phyloP scores from a whole-genome alignment of 2,329 filamentous ascomycete genomes.

The Cryphonectria nitschkei region DNA sequence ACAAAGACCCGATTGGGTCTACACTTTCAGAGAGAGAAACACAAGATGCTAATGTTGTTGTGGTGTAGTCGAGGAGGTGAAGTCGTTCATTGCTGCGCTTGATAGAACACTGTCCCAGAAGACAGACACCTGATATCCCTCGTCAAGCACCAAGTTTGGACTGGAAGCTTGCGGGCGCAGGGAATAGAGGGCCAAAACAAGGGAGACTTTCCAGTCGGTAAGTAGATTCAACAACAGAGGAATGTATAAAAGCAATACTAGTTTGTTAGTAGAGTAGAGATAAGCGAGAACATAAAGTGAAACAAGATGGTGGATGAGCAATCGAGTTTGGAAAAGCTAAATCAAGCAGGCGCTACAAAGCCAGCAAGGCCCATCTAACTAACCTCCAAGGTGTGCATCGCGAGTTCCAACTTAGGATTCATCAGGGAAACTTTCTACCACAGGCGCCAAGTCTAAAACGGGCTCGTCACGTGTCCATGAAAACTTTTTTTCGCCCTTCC shows the following conservation, averaged over 20 bases:
- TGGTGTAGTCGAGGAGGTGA: constrained; percentile 57
- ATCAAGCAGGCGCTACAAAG: background rate
- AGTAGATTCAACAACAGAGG: background rate
- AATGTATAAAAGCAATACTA: background rate
- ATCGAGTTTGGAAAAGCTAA: background rate
- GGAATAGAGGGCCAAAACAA: background rate
- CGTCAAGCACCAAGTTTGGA: background rate
- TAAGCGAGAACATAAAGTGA: background rate
- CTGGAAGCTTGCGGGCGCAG: background rate
- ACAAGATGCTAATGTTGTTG: constrained; percentile 25
- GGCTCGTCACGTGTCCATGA: constrained; percentile 27
- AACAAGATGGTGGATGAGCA: background rate
- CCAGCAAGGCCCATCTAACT: background rate
- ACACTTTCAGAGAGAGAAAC: background rate
- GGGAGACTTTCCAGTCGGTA: background rate
- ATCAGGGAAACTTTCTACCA: constrained; percentile 5
- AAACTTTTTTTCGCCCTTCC: constrained; percentile 2
- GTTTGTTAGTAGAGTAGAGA: background rate
- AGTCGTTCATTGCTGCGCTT: constrained; percentile 54
- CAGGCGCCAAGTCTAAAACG: background rate
- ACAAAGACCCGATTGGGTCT: background rate
- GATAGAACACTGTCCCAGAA: constrained; percentile 49
- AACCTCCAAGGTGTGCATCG: constrained; percentile 11
- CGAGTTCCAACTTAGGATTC: constrained; percentile 12
- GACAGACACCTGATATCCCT: constrained; percentile 5